These are phyloP conservation scores for Paecilomyces sp. DNA, from an alignment of 2,329 filamentous ascomycete genomes.

Conservation along the genomic window DNA sequence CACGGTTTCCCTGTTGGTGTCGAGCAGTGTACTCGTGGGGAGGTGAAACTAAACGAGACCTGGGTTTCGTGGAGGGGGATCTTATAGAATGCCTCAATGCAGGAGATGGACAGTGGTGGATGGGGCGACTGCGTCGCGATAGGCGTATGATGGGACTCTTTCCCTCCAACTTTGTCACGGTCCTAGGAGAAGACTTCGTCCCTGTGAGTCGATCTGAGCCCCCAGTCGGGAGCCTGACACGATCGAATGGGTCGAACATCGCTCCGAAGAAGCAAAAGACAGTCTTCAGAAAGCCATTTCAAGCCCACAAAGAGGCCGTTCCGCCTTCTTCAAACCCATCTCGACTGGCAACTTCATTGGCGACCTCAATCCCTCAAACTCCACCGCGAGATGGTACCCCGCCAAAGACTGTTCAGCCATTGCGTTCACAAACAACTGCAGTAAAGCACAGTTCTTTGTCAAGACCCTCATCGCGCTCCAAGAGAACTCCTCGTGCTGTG, in stretches of 20 bases:
- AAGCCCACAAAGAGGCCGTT: slow-evolving; percentile 50
- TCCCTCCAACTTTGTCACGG: slow-evolving; percentile 93
- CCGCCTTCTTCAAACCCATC: slow-evolving; percentile 30
- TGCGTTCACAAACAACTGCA: slow-evolving; percentile 30
- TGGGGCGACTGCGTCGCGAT: slow-evolving; percentile 82
- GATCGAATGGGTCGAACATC: slow-evolving; percentile 36
- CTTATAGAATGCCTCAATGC: slow-evolving; percentile 97
- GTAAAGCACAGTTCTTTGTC: slow-evolving; percentile 29
- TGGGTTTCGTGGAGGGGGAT: slow-evolving; percentile 96
- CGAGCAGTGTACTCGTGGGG: slow-evolving; percentile 89
- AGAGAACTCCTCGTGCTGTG: background rate
- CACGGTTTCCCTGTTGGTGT: slow-evolving; percentile 83
- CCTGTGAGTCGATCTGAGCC: slow-evolving; percentile 50
- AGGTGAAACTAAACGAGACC: slow-evolving; percentile 88
- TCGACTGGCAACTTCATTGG: slow-evolving; percentile 27
- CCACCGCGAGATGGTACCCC: slow-evolving; percentile 28
- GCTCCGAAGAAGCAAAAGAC: slow-evolving; percentile 54
- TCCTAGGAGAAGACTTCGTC: slow-evolving; percentile 77
- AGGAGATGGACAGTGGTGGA: slow-evolving; percentile 98
- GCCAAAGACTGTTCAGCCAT: slow-evolving; percentile 22
- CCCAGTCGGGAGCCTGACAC: slow-evolving; percentile 47
- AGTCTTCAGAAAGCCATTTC: slow-evolving; percentile 57
- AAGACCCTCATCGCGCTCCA: slow-evolving; percentile 15
- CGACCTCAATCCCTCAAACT: slow-evolving; percentile 27
- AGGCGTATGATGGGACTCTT: slow-evolving; percentile 87